phyloP scores from a whole-genome alignment of 192 early-diverging fungal species.

The Coemansia sp. region DNA sequence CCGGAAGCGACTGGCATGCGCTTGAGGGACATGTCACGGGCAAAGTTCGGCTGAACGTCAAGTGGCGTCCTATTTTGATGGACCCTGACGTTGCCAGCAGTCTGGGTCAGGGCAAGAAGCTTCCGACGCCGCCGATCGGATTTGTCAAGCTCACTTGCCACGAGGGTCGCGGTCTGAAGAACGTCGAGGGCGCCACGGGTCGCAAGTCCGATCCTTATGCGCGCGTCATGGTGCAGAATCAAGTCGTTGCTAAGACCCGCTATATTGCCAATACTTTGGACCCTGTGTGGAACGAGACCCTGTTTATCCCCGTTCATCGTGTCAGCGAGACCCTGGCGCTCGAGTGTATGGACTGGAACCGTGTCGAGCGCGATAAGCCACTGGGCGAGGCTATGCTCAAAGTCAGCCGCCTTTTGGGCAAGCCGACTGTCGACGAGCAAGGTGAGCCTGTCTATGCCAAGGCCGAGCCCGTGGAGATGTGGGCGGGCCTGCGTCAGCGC shows the following conservation, averaged over 20 bases:
- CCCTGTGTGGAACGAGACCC: conserved; percentile 91
- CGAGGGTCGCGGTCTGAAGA: conserved; percentile 75
- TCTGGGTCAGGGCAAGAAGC: conserved; percentile 48
- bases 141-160: conserved; percentile 77
- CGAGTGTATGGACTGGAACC: conserved; percentile 89
- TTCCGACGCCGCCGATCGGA: conserved; percentile 70
- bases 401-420: conserved; percentile 62
- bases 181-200: conserved; percentile 77
- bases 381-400: conserved; percentile 72
- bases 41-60: conserved; percentile 63
- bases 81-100: conserved; percentile 60
- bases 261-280: conserved; percentile 82
- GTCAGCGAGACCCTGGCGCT: conserved; percentile 73
- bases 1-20: conserved; percentile 66
- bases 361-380: conserved; percentile 81
- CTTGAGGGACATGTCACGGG: conserved; percentile 60
- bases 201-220: conserved; percentile 94
- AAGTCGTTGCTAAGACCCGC: conserved; percentile 73
- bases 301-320: conserved; percentile 83
- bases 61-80: conserved; percentile 86
- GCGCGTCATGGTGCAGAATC: conserved; percentile 66
- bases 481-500: conserved; percentile 61
- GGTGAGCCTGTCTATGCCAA: conserved; percentile 48
- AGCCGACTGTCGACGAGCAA: conserved; percentile 24
- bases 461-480: conserved; percentile 55